Percentiles rank a stretch among this genome's conserved stretches.
These are phyloP conservation scores for Coemansia sp. DNA, from an alignment of 192 early-diverging fungal genomes.

Conservation along the genomic window DNA sequence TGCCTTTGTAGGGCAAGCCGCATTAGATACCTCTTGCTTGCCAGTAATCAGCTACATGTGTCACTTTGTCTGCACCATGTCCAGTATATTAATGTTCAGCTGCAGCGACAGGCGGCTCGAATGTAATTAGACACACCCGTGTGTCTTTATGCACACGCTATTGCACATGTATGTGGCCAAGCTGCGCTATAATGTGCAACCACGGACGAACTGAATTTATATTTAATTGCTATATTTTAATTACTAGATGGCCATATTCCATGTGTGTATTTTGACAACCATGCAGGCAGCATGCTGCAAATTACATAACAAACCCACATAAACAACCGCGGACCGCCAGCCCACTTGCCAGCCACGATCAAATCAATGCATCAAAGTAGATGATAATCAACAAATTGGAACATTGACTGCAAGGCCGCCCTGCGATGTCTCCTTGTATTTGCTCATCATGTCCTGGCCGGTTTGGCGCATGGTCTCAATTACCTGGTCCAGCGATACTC, in stretches of 20 bases:
- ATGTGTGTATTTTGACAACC: too few species aligned
- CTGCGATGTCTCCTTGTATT: conserved; percentile 95
- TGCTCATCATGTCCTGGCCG: conserved; percentile 84
- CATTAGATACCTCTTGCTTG: too few species aligned
- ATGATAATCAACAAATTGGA: conserved; percentile 62
- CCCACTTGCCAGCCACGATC: neutral
- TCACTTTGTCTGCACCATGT: too few species aligned
- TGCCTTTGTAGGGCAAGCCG: too few species aligned
- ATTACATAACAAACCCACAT: too few species aligned
- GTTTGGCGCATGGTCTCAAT: conserved; percentile 95
- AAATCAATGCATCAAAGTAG: neutral
- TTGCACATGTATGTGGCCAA: neutral
- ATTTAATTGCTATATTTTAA: neutral
- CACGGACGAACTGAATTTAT: neutral
- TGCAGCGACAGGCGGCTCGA: neutral
- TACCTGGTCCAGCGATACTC: conserved; percentile 90
- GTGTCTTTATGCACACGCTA: neutral
- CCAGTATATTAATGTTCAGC: too few species aligned
- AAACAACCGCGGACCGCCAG: too few species aligned
- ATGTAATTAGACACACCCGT: neutral
- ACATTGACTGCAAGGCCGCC: conserved; percentile 93
- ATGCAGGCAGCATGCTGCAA: too few species aligned
- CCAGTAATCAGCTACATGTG: too few species aligned
- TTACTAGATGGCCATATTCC: too few species aligned
- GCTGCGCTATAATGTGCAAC: neutral